Evolutionary conservation across 2,329 filamentous ascomycete genomes (phyloP), one percentile per base, ranked within the genome.

Genomic region (Talaromyces albobiverticillius): DNA sequence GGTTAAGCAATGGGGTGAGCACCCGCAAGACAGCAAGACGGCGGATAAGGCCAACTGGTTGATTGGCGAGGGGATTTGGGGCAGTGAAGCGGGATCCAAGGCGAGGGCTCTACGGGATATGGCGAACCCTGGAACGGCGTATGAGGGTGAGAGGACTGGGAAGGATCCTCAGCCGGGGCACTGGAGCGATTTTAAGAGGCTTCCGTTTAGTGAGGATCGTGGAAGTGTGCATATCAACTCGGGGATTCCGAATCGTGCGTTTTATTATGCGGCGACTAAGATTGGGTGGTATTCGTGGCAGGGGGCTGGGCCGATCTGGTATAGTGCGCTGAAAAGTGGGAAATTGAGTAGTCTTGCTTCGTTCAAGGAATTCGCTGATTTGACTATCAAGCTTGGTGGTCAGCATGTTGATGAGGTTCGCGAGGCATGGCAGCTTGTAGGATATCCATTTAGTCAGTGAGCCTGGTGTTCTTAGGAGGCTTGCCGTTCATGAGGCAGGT

Each of bases 241-340:
- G 5, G 26, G 81, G 5, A 83, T 84, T 42, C 81, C 80, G 2
- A 84, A 83, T 68, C 74, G 75, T 57, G 81, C 80, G 2, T 84
- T 84, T 59, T 81, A 81, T 60, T 73, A 80, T 9, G 73, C 68
- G 10, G 67, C 78, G 1, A 64, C 70, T 5, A 29, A 5, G 26
- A 29, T 29, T 29, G 26, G 10, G 26, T n/a, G 26, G 26, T 29
- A 29, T 10, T 29, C 26, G 5, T 29, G 26, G 26, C 5, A 29
- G 10, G 10, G 5, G 5, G 26, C 26, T 29, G 26, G 26, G 10
- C 26, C 26, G 5, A 10, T 29, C 10, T 29, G 26, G 26, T 29
- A 29, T 10, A 29, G 10, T 5, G 26, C 26, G 5, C 26, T 29
- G 10, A 29, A 5, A 10, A 29, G 26, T 10, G 26, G 26, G 5